Evolutionary conservation across 2,329 filamentous ascomycete species (phyloP), one percentile per base, ranked within the genome.

Genomic region (Didymella sp.): DNA sequence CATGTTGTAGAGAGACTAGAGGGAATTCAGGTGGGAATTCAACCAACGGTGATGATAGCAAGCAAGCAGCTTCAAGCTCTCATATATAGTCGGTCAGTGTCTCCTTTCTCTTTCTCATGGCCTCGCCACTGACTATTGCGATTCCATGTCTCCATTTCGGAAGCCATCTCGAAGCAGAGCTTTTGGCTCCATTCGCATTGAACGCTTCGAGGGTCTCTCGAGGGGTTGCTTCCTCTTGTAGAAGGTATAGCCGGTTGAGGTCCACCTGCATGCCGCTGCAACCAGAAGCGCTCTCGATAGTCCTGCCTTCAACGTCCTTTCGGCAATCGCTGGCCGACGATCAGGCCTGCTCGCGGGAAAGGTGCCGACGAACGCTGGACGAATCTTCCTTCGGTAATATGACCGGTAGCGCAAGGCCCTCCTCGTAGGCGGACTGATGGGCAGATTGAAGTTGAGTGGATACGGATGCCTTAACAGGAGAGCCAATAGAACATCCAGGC

Each of bases 151-250:
- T 31, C 45, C 17, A 54, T 53, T n/a, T 53, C 50, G 55, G 49
- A 50, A 44, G 40, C 44, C 31, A 58, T 41, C 44, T 57, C 54
- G 43, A 49, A 57, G 22, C 4, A 57, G 54, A 17, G 21, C 27
- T 2, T 55, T 42, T 43, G 30, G 17, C 27, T 35, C 27, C 33
- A 22, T 46, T 42, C 28, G 33, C 13, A 24, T 31, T 25, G 55
- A 45, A 52, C 25, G 45, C 27, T 47, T 53, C 31, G 55, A 50
- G 49, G 55, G 44, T 50, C 44, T 45, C 25, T 53, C 24, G 50
- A 41, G 50, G 50, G 27, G 27, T 41, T 53, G 45, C 45, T 50
- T 53, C 46, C 56, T 42, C 11, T 58, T 58, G 45, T 50, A 54
- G 56, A 31, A 53, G 46, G 30, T 40, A 53, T 27, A 50, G 45